Evolutionary conservation across 176 grass and related monocot genomes (phyloP).

Genomic region (Eleusine coracana): DNA sequence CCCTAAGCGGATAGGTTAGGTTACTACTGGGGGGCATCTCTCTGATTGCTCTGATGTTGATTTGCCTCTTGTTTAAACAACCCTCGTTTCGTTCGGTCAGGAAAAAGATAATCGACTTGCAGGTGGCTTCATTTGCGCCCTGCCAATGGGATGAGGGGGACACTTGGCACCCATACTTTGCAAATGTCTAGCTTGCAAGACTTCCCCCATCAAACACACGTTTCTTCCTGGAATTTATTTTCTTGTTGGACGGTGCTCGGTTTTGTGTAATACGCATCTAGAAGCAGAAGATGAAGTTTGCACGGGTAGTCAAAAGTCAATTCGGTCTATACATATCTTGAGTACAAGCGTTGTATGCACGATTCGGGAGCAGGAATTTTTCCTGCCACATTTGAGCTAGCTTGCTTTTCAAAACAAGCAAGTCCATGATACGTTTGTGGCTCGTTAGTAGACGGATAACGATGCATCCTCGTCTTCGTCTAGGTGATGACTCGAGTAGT

Average conservation of each 20-base stretch:
- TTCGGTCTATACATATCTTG: neutral
- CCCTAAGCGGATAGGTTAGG: neutral
- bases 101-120: neutral
- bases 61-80: neutral
- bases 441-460: neutral
- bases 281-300: neutral
- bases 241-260: neutral
- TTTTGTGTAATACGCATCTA: neutral
- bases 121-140: too few species aligned
- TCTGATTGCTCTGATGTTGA: constrained; percentile 28
- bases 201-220: neutral
- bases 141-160: neutral
- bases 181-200: neutral
- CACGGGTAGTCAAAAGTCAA: neutral
- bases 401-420: neutral
- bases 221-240: neutral
- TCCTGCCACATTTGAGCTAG: neutral
- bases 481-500: neutral
- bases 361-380: neutral
- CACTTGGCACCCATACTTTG: neutral
- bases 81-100: neutral
- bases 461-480: neutral
- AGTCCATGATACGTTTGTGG: neutral
- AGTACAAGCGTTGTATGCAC: neutral
- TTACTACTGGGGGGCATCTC: neutral